Evolutionary conservation across 2,329 filamentous ascomycete genomes (phyloP).

Genomic region (Neoarthrinium moseri): DNA sequence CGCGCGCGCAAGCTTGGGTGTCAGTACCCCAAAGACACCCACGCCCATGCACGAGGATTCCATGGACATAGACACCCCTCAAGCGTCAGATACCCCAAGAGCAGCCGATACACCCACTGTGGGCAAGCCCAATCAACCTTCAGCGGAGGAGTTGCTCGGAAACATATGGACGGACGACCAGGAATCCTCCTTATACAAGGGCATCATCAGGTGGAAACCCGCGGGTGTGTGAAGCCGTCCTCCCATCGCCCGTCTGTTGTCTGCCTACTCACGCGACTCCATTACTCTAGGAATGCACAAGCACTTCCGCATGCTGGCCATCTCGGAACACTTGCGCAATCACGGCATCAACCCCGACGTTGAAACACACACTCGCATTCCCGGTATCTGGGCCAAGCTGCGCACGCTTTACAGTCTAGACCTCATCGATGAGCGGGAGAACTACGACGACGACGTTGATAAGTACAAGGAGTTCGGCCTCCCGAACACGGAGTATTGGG

Average conservation of each 20-base stretch:
- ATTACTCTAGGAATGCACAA: constrained; percentile 65
- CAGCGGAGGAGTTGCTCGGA: constrained; percentile 41
- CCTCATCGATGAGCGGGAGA: constrained; percentile 81
- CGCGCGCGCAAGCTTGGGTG: constrained; percentile 52
- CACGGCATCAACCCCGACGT: constrained; percentile 74
- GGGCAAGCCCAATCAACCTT: constrained; percentile 33
- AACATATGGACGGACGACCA: constrained; percentile 96
- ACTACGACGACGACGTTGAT: constrained; percentile 56
- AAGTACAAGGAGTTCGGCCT: constrained; percentile 67
- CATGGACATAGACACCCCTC: constrained; percentile 59
- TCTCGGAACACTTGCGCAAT: constrained; percentile 75
- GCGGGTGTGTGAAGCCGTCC: constrained; percentile 57
- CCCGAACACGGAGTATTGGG: constrained; percentile 43
- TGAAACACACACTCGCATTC: constrained; percentile 79
- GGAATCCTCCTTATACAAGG: constrained; percentile 88
- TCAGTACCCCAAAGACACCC: constrained; percentile 51
- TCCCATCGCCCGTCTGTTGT: not conserved
- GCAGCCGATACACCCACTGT: constrained; percentile 35
- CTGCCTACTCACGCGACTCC: not conserved
- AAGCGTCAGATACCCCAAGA: constrained; percentile 49
- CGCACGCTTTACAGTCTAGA: constrained; percentile 80
- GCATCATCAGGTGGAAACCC: constrained; percentile 93
- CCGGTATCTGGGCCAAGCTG: constrained; percentile 90
- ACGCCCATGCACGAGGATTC: constrained; percentile 55
- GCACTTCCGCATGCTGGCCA: constrained; percentile 87